Conservation (phyloP, 306 rosid genomes). For the Phaseolus lunatus region DNA sequence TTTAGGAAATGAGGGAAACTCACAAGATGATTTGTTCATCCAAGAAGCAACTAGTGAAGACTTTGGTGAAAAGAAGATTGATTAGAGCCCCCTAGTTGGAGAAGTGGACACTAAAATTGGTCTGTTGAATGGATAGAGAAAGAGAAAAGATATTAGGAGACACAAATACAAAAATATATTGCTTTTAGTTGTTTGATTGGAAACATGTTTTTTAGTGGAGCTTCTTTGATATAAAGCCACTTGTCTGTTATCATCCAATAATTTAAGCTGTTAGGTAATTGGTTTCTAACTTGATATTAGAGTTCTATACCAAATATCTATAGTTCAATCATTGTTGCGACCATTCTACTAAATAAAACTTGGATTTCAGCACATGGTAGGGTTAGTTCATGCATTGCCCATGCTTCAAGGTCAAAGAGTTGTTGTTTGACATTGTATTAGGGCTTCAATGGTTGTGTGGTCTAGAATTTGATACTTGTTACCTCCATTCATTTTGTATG, state of each 20-base stretch:
- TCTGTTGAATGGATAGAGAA: constrained; percentile 1
- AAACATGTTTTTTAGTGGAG: constrained; percentile 4
- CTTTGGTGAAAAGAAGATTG: constrained; percentile 6
- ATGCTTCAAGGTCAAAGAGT: constrained; percentile 1
- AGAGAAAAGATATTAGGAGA: constrained; percentile 2
- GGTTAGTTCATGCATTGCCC: background rate
- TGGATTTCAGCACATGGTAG: constrained; percentile 11
- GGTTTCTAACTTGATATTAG: background rate
- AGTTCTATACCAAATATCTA: background rate
- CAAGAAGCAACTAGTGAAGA: constrained; percentile 1
- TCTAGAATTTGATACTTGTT: background rate
- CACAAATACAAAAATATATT: constrained; percentile 11
- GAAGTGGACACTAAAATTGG: background rate
- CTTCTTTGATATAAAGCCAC: constrained; percentile 19
- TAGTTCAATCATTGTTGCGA: background rate
- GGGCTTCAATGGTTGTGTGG: background rate
- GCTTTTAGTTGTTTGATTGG: constrained; percentile 10
- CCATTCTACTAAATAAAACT: constrained; percentile 2
- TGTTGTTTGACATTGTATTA: background rate
- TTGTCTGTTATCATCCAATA: background rate
- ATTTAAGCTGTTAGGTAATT: constrained; percentile 10
- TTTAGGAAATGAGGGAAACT: constrained; percentile 28
- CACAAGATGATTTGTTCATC: constrained; percentile 12
- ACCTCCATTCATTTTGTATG: background rate
- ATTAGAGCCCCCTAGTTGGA: background rate